Base-by-base conservation (phyloP, 371 early-diverging fungal species). In the Lichtheimia ramosa region DNA sequence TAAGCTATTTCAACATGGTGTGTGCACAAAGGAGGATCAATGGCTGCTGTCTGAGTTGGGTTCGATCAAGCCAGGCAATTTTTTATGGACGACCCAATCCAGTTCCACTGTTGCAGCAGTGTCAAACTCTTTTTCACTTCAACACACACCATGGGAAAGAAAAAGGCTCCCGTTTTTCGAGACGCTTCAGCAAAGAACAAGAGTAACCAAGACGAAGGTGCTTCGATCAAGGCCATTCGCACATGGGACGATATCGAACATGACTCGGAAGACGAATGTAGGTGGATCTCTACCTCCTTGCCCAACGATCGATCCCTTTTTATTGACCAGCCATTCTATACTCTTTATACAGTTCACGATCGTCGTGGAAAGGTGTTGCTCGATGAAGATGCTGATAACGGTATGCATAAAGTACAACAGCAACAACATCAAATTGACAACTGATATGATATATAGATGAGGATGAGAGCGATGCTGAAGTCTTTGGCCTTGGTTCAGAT, bases 241-340 rank as follows among this genome's bases (percentile, higher is more conserved):
- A 88, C 90, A 3, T 89, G 87, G 90, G 83, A 88, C 50, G 92
- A 92, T 59, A 76, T 90, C 58, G 91, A 90, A 41, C 89, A 89
- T 56, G 92, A 92, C 70, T 86, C 89, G 7, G 92, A 90, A 65
- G 92, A 92, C 62, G 87, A 89, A 54, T 92, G 90, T 89, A 85
- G 75, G 66, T 65, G 13, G 57, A 51, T 58, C 13, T 61, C 43
- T 7, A 49, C 16, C 46, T 20, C n/a, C 46, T 46, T 46, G 20
- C 3, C 13, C 27, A 34, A 16, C 52, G 46, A 46, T 52, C 39
- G 20, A 53, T 53, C 15, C 2, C 27, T n/a, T n/a, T 52, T 52
- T 39, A 46, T 46, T 46, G 2, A 46, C 40, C 16, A 39, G 12
- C 25, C n/a, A 18, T 53, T 39, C 24, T 50, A 50, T 16, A 6